Base-by-base conservation (phyloP, 2,329 filamentous ascomycete species). In the Fusarium secorum region DNA sequence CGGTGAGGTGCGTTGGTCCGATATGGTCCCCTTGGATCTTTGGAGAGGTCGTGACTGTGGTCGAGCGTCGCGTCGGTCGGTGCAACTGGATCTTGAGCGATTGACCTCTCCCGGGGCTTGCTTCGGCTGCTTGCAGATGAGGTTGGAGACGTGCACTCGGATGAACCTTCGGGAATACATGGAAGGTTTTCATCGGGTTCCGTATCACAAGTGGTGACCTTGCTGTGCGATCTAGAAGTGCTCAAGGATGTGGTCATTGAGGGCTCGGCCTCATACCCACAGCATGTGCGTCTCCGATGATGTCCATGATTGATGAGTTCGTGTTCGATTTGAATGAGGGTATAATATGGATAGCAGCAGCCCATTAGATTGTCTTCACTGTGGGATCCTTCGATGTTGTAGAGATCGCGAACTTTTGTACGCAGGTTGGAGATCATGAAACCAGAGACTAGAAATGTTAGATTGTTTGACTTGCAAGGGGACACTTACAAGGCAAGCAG, bases 241-340 rank as follows among this genome's bases (percentile, higher is more conserved):
- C 53, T 57, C 22, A 66, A 49, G n/a, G 45, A 57, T 20, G 36
- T 52, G 32, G 22, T 69, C 77, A 80, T 79, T 22, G 73, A 71
- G 15, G 68, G 35, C 4, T 66, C 51, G 5, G 71, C 30, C 18
- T 60, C 51, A 51, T 79, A 79, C 32, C 63, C 72, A 20, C 36
- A 48, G 24, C 28, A 26, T 14, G 45, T 59, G n/a, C 45, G 57
- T 18, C 66, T 68, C 28, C 41, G 58, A 20, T 66, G 58, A 39
- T 53, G 72, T 49, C 81, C 75, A 32, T 80, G 78, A 26, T 75
- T 32, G 1, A 75, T 52, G 33, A 81, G 80, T 60, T 82, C 80
- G 15, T 77, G 67, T 39, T 82, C 78, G 33, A 72, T 76, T 7
- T 75, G 72, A 8, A 74, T 60, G 28, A 81, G 66, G 18, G 78